Percentiles rank a stretch among this genome's conserved stretches.
Evolutionary conservation across 306 rosid species (phyloP).

Genomic region (Malus asiatica): DNA sequence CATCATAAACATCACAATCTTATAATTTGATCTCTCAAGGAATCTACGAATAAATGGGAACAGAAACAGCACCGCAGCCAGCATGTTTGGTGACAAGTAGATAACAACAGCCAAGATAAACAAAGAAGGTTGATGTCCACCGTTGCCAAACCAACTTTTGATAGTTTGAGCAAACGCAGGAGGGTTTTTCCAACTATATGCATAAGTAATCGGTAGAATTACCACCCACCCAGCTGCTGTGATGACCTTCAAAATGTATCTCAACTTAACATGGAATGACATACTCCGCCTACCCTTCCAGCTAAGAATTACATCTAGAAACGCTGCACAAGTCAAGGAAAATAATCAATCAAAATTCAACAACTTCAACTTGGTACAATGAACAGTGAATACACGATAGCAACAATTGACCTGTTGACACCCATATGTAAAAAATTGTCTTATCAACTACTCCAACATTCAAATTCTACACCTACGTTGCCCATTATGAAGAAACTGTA

Average conservation of each 20-base stretch:
- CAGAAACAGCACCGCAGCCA: slow-evolving; percentile 69
- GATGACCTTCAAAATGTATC: slow-evolving; percentile 81
- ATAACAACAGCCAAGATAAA: slow-evolving; percentile 78
- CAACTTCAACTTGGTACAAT: neutral
- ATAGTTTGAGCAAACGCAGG: slow-evolving; percentile 92
- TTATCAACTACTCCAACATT: neutral
- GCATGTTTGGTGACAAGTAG: slow-evolving; percentile 86
- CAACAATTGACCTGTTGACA: neutral
- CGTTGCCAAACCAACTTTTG: slow-evolving; percentile 82
- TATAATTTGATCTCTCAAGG: slow-evolving; percentile 89
- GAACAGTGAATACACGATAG: neutral
- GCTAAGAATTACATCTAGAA: slow-evolving; percentile 86
- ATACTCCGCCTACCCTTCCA: slow-evolving; percentile 84
- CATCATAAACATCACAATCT: slow-evolving; percentile 83
- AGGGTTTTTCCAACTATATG: slow-evolving; percentile 89
- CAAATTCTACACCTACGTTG: neutral
- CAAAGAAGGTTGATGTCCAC: slow-evolving; percentile 58
- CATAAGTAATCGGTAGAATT: slow-evolving; percentile 78
- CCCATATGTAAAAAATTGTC: neutral
- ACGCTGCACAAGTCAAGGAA: slow-evolving; percentile 49
- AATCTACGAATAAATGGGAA: slow-evolving; percentile 83
- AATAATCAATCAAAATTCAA: neutral
- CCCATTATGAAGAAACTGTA: neutral
- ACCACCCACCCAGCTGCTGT: slow-evolving; percentile 95
- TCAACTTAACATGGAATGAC: slow-evolving; percentile 75